A percentile compares a stretch with the other conserved stretches of the same genome.
Conservation (phyloP, 768 basidiomycete species). For the Phylloporus rhodoxanthus region DNA sequence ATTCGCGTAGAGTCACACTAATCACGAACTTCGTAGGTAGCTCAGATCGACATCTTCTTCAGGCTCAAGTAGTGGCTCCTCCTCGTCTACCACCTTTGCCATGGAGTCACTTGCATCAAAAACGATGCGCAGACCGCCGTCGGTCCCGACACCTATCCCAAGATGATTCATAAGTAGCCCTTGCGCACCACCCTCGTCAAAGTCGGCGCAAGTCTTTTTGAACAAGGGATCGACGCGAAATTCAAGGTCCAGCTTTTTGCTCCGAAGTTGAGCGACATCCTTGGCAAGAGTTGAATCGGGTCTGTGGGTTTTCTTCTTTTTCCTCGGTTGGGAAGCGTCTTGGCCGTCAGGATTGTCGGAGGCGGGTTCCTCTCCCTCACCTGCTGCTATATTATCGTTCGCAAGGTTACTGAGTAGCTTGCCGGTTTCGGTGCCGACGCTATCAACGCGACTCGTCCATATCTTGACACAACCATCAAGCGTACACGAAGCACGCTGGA, state of each 20-base stretch:
- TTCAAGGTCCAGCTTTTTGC: conserved; percentile 92
- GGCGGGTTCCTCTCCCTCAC: conserved; percentile 51
- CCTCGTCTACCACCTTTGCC: conserved; percentile 71
- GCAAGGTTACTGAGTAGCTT: conserved; percentile 89
- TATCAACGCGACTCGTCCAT: conserved; percentile 97
- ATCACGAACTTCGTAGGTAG: conserved; percentile 50
- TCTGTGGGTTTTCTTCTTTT: conserved; percentile 62
- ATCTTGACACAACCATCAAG: conserved; percentile 99
- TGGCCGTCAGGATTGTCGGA: conserved; percentile 63
- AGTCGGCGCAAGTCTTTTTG: conserved; percentile 95
- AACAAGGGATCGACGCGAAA: conserved; percentile 96
- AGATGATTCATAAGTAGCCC: conserved; percentile 97
- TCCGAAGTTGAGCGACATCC: conserved; percentile 68
- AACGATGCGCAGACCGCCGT: conserved; percentile 82
- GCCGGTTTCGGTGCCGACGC: conserved; percentile 93
- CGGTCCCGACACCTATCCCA: conserved; percentile 65
- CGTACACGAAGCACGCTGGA: conserved; percentile 96
- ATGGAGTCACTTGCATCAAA: conserved; percentile 95
- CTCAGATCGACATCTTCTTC: conserved; percentile 63
- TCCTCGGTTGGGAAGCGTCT: conserved; percentile 50
- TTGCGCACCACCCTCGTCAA: conserved; percentile 96
- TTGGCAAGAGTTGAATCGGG: conserved; percentile 88
- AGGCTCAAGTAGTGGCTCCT: conserved; percentile 57
- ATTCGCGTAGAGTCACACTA: not conserved
- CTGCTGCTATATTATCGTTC: conserved; percentile 53